phyloP scores from a whole-genome alignment of 1,139 yeast species.

The Suzukiozyma palmioleophila region DNA sequence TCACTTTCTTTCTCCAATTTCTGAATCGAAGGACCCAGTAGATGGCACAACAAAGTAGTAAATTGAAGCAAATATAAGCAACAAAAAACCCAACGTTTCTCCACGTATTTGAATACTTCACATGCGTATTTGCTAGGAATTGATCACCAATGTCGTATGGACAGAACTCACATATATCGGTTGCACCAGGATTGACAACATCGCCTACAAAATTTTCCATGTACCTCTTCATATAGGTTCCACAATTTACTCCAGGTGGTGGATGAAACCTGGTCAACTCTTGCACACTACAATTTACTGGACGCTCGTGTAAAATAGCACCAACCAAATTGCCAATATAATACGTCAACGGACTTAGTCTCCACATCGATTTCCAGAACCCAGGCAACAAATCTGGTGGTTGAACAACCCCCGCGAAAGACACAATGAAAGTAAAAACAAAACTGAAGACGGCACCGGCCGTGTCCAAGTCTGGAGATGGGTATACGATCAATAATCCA shows the following conservation, averaged over 20 bases:
- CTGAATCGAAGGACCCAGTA: too few relatives aligned
- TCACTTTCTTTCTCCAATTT: too few relatives aligned
- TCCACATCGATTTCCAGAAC: conserved; percentile 64
- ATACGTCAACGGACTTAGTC: conserved; percentile 67
- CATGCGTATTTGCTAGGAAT: conserved; percentile 38
- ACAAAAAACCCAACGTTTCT: conserved; percentile 59
- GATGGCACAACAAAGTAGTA: too few relatives aligned
- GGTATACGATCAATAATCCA: conserved; percentile 50
- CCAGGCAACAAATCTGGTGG: conserved; percentile 57
- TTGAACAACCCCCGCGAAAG: conserved; percentile 63
- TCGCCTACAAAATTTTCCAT: conserved; percentile 38
- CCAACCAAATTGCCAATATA: conserved; percentile 56
- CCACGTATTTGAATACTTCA: conserved; percentile 54
- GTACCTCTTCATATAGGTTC: conserved; percentile 36
- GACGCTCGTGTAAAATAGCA: conserved; percentile 48
- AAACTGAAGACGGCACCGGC: conserved; percentile 55
- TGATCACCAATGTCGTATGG: conserved; percentile 47
- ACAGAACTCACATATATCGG: conserved; percentile 55
- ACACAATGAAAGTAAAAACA: conserved; percentile 48
- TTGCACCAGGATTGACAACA: conserved; percentile 45
- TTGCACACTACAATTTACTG: conserved; percentile 46
- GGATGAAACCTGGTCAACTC: conserved; percentile 55
- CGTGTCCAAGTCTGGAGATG: conserved; percentile 60
- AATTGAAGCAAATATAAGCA: conserved; percentile 52
- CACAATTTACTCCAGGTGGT: conserved; percentile 58